Evolutionary conservation across 108 stramenopile genomes (phyloP).

Genomic region (Craspedostauros australis): DNA sequence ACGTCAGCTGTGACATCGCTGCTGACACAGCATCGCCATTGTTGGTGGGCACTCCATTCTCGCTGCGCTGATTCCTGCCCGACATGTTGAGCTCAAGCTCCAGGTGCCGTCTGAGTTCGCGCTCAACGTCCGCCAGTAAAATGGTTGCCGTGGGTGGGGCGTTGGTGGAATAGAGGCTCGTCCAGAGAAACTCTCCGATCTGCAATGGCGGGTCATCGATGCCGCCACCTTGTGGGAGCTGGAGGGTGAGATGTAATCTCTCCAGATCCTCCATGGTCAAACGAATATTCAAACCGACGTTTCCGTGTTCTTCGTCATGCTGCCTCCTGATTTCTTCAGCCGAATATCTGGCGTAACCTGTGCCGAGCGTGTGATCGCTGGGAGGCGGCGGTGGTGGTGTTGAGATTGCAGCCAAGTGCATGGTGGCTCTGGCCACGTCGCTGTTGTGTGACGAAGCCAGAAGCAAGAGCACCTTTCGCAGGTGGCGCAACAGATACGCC

Average conservation of each 20-base stretch:
- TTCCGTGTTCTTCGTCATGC: constrained; percentile 75
- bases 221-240: constrained; percentile 72
- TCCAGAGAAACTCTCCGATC: constrained; percentile 72
- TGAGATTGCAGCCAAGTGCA: constrained; percentile 54
- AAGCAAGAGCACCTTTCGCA: constrained; percentile 67
- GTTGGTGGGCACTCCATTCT: constrained; percentile 39
- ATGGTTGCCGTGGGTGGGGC: constrained; percentile 54
- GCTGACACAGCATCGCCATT: constrained; percentile 39
- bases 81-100: constrained; percentile 57
- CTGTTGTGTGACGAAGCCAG: constrained; percentile 67
- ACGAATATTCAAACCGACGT: constrained; percentile 57
- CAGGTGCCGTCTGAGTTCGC: constrained; percentile 63
- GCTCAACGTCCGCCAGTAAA: constrained; percentile 70
- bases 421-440: constrained; percentile 66
- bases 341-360: constrained; percentile 24
- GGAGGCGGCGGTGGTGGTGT: constrained; percentile 36
- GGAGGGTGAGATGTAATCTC: constrained; percentile 63
- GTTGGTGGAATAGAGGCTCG: constrained; percentile 31
- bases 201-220: constrained; percentile 74
- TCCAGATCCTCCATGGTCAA: constrained; percentile 79
- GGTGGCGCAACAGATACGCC: constrained; percentile 64
- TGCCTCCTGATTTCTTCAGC: constrained; percentile 42
- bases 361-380: constrained; percentile 8
- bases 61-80: constrained; percentile 43
- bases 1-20: constrained; percentile 44